Conservation (phyloP, 2,329 filamentous ascomycete genomes). For the Ophiocordyceps robertsii region DNA sequence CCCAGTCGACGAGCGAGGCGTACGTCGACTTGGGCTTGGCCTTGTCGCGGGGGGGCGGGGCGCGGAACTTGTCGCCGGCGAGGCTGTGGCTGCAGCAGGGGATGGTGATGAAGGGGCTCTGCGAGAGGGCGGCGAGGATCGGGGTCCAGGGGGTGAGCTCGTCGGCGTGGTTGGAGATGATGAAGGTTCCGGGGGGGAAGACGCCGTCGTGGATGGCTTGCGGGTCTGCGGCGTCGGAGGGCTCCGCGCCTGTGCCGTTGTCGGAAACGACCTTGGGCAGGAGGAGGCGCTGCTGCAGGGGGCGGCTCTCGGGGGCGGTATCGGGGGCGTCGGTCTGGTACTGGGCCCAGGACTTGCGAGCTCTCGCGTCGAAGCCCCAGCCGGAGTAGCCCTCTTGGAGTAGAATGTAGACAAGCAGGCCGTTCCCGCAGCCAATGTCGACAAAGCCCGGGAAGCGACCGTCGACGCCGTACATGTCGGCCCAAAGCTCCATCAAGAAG, state of each 20-base stretch:
- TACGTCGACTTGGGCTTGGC: conserved; percentile 55
- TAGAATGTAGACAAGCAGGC: conserved; percentile 74
- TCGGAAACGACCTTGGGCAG: conserved; percentile 28
- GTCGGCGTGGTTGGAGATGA: conserved; percentile 94
- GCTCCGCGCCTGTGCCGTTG: conserved; percentile 4
- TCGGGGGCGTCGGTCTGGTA: conserved; percentile 34
- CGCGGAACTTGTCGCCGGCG: conserved; percentile 60
- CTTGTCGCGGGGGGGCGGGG: conserved; percentile 39
- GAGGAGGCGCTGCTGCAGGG: conserved; percentile 33
- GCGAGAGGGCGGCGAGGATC: conserved; percentile 62
- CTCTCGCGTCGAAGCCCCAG: conserved; percentile 86
- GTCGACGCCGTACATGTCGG: conserved; percentile 54
- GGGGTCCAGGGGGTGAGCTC: conserved; percentile 95
- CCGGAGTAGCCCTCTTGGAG: conserved; percentile 68
- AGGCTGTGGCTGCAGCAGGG: conserved; percentile 91
- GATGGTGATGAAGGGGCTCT: conserved; percentile 78
- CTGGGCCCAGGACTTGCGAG: conserved; percentile 68
- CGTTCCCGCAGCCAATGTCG: conserved; percentile 93
- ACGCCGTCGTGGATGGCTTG: conserved; percentile 39
- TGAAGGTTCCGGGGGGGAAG: conserved; percentile 68
- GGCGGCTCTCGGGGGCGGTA: conserved; percentile 13
- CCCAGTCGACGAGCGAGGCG: conserved; percentile 70
- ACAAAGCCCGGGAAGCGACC: conserved; percentile 72
- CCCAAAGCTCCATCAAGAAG: conserved; percentile 87
- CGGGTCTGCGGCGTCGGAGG: conserved; percentile 3